Evolutionary conservation across 163 green algal genomes (phyloP).

Genomic region (Chlorella variabilis): DNA sequence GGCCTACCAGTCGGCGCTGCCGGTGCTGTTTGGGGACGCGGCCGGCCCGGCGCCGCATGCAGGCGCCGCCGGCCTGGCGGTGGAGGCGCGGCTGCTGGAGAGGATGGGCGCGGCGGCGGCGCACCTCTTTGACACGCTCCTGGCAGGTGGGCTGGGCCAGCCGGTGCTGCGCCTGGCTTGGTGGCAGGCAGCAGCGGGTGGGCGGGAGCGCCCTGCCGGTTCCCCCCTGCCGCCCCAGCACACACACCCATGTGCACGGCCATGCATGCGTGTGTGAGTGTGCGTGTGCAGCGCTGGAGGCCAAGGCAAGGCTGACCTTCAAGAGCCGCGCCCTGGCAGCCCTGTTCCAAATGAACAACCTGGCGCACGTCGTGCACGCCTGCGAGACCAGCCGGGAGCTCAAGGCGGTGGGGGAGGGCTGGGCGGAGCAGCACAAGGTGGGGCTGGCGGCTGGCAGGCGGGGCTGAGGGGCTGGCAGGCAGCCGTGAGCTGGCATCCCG

Average conservation of each 20-base stretch:
- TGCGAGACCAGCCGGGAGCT: slow-evolving; percentile 49
- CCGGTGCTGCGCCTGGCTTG: too few relatives aligned
- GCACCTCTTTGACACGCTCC: not conserved
- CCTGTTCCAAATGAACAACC: slow-evolving; percentile 81
- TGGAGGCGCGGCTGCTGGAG: slow-evolving; percentile 40
- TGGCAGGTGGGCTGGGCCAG: too few relatives aligned
- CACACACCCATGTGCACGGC: too few relatives aligned
- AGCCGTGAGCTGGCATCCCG: too few relatives aligned
- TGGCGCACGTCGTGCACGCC: slow-evolving; percentile 66
- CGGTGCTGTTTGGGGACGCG: slow-evolving; percentile 58
- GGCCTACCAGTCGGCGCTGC: slow-evolving; percentile 50
- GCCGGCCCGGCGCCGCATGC: not conserved
- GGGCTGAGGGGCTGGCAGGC: not conserved
- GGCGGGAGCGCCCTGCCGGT: too few relatives aligned
- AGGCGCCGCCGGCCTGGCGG: slow-evolving; percentile 7
- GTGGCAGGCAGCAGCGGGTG: too few relatives aligned
- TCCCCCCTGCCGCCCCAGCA: too few relatives aligned
- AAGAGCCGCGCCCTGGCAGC: slow-evolving; percentile 61
- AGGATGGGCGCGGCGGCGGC: slow-evolving; percentile 25
- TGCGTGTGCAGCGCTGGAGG: not conserved
- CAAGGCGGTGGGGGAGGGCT: slow-evolving; percentile 43
- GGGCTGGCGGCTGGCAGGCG: not conserved
- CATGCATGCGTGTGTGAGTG: too few relatives aligned
- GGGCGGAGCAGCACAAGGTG: slow-evolving; percentile 54
- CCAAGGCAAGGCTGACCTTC: slow-evolving; percentile 43